These are phyloP conservation scores for Lepidium aucheri DNA, from an alignment of 345 rosid genomes.

Conservation along the genomic window DNA sequence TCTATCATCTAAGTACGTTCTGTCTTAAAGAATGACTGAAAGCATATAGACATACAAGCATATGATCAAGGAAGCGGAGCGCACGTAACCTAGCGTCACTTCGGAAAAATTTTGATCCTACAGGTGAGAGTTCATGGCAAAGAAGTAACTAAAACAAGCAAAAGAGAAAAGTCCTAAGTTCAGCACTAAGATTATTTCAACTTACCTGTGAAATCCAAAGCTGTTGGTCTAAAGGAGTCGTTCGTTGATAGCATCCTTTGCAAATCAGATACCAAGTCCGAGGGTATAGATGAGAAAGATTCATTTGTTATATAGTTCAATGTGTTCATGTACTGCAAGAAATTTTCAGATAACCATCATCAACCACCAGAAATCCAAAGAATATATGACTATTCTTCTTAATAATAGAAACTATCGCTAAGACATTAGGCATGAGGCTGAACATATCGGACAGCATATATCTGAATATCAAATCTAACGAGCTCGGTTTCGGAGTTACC, in stretches of 20 bases:
- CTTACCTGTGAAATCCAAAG: conserved; percentile 86
- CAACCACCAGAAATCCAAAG: not conserved
- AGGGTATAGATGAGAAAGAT: conserved; percentile 75
- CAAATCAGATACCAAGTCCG: conserved; percentile 79
- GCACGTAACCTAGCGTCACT: conserved; percentile 96
- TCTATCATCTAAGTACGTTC: not conserved
- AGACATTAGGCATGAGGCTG: not conserved
- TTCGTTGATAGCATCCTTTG: conserved; percentile 86
- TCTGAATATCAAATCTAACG: not conserved
- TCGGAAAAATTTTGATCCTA: conserved; percentile 86
- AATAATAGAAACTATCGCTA: not conserved
- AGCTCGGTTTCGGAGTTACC: conserved; percentile 36
- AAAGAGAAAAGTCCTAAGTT: not conserved
- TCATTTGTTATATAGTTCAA: conserved; percentile 84
- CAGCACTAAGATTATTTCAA: not conserved
- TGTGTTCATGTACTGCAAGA: conserved; percentile 80
- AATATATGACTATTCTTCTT: not conserved
- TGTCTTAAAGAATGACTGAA: not conserved
- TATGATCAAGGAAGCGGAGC: conserved; percentile 97
- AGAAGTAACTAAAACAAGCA: conserved; percentile 7
- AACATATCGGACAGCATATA: not conserved
- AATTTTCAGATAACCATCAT: conserved; percentile 1
- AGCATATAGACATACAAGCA: conserved; percentile 66
- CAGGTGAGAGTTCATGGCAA: conserved; percentile 11
- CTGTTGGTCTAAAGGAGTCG: conserved; percentile 82